Conservation (phyloP, 371 early-diverging fungal genomes). For the Saksenaea oblongispora region DNA sequence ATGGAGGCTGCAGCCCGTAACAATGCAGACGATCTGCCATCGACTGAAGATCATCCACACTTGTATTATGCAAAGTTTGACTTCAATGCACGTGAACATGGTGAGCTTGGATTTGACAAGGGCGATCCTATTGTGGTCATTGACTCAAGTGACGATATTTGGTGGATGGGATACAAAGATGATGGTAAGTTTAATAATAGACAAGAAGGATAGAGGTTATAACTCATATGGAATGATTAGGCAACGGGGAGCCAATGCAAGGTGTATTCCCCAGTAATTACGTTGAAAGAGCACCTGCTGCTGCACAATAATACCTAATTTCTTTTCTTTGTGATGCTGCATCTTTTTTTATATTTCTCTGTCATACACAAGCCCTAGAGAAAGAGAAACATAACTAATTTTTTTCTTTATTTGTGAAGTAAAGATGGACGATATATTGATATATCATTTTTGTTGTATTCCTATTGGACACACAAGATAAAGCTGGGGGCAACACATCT, state of each 20-base stretch:
- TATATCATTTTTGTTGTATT: background rate
- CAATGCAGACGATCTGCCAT: constrained; percentile 30
- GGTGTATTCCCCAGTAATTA: constrained; percentile 85
- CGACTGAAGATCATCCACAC: constrained; percentile 42
- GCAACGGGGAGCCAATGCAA: constrained; percentile 34
- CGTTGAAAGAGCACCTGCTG: constrained; percentile 47
- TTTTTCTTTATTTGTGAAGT: too few relatives aligned
- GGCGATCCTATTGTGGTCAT: constrained; percentile 77
- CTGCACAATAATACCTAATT: constrained; percentile 1
- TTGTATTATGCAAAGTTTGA: constrained; percentile 77
- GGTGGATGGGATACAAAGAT: constrained; percentile 84
- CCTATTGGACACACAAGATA: background rate
- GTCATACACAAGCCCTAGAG: background rate
- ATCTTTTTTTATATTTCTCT: background rate
- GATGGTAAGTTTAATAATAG: constrained; percentile 38
- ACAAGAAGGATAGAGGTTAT: background rate
- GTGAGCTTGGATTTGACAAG: constrained; percentile 76
- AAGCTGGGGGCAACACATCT: background rate
- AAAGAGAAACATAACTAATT: background rate
- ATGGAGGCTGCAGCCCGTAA: constrained; percentile 41
- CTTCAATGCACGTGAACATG: constrained; percentile 74
- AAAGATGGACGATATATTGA: background rate
- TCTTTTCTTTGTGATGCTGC: background rate
- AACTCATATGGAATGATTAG: constrained; percentile 5
- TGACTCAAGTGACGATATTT: constrained; percentile 78